Base-by-base conservation (phyloP, 305 asterid species). In the Stenogyne calaminthoides region DNA sequence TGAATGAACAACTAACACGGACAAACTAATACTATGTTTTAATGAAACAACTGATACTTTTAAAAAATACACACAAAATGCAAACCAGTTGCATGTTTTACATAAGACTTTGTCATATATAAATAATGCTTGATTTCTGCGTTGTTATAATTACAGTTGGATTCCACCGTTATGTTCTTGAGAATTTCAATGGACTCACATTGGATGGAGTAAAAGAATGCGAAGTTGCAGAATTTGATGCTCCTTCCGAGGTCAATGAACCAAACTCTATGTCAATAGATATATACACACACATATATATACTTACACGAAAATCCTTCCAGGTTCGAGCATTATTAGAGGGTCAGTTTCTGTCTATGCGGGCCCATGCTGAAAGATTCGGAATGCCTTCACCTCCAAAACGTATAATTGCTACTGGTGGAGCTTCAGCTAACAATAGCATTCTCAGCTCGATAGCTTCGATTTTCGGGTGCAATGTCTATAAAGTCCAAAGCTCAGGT, bases 361-460 rank as follows among this genome's bases (percentile, higher is more conserved):
- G 93, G 46, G 96, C 89, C 64, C 97, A 92, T 77, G 88, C 92
- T 16, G 97, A 92, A 80, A 81, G 90, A 80, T 87, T 88, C 8
- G 95, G 97, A 57, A 86, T 92, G 92, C 95, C 96, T 78, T 81
- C 87, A 71, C 96, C 96, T 47, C 95, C 96, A 40, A 92, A 87
- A 61, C 85, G 89, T 60, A 92, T 92, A 55, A 89, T 92, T 64
- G 97, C 97, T 15, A 92, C 97, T 0, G 97, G 97, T 73, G 97
- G 97, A 81, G 96, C 97, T 62, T 92, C 95, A 8, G 83, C 91
- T 10, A 92, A 92, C 71, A 61, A 72, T 44, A 67, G 77, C 82
- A 88, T 92, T 67, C 86, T 89, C 32, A 76, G 69, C 67, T 72
- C 73, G 2, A 67, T 88, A 25, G 91, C 97, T 75, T 87, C 92